Evolutionary conservation across 345 rosid species (phyloP), one percentile per base, ranked within the genome.

Genomic region (Arabis hirsuta): DNA sequence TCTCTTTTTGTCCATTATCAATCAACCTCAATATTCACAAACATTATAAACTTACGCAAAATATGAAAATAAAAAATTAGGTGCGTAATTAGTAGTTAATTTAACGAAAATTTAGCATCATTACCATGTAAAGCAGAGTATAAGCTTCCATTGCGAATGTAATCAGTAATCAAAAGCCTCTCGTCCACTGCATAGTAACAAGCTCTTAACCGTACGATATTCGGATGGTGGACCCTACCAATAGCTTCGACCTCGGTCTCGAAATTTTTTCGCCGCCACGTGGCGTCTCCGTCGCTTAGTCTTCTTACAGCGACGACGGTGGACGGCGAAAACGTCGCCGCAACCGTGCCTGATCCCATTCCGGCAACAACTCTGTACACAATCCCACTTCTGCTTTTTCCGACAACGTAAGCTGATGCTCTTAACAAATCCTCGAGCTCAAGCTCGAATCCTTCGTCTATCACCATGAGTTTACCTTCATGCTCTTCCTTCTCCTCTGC

Each of bases 401-500:
- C 99, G 24, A 88, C 88, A 42, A 95, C 99, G 72, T 83, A 90
- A 5, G 99, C 99, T 0, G 99, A 91, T 3, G 97, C 96, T 84
- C 99, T 90, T 72, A 95, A 63, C 82, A 95, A 55, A 76, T 90
- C 97, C 80, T 95, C 97, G 2, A 95, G 76, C 43, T 91, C 97
- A 62, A 95, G 58, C 78, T 77, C 76, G 60, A 95, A 91, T 48
- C 93, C 96, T 59, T 90, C 97, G 32, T 91, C 99, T 0, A 91
- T 52, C 61, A 85, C 88, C 12, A 79, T 73, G 62, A 87, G 87
- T 79, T 86, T 90, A 79, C 93, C 92, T 10, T 75, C 80, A 39
- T 88, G 86, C 71, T 79, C 92, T 6, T 65, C 72, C 39, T 69
- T 73, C 65, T 81, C 88, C 26, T 34, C 36, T 32, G 55, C 74